Evolutionary conservation across 1,139 yeast genomes (phyloP), one percentile per base, ranked within the genome.

Genomic region (Suhomyces choctaworum): DNA sequence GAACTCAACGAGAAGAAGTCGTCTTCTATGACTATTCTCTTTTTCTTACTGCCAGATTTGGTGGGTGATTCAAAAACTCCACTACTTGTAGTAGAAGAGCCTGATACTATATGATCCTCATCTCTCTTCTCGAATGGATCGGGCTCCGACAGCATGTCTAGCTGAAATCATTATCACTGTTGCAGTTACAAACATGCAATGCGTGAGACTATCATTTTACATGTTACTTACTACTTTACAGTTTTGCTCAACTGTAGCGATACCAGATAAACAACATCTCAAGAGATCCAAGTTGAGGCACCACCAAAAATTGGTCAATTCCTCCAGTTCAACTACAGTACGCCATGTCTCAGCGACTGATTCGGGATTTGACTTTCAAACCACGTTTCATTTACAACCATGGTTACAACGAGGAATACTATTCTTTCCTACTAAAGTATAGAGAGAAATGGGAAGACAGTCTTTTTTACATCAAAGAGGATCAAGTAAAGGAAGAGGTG

Each of bases 391-490:
- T 58, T 13, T 60, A 56, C 40, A 52, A 54, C 29, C 64, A 54
- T 41, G 76, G 76, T 1, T 52, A 58, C 25, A 61, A 68, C 43
- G 58, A 58, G 27, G 47, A 42, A 2, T 51, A 50, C 31, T 70
- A 52, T 41, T 55, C 62, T 20, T 40, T 49, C 12, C 41, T 57
- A 9, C 30, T 55, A 21, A 41, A 49, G 9, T 70, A 66, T 41
- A 60, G 60, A 39, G 54, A 48, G 8, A 52, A 47, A 29, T 70
- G 74, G 75, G 60, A 60, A 21, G 59, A 60, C 28, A 50, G 52
- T 34, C 46, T 67, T 29, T 69, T 64, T 37, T 56, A 51, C 29
- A 43, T 63, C 14, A 60, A 60, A 25, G 75, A 70, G 40, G 36
- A 39, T 14, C 37, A 39, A 21, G 37, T 51, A 9, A 13, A 17